phyloP scores from a whole-genome alignment of 805 yeast species.

The Isabelozyma pseudorhagii region DNA sequence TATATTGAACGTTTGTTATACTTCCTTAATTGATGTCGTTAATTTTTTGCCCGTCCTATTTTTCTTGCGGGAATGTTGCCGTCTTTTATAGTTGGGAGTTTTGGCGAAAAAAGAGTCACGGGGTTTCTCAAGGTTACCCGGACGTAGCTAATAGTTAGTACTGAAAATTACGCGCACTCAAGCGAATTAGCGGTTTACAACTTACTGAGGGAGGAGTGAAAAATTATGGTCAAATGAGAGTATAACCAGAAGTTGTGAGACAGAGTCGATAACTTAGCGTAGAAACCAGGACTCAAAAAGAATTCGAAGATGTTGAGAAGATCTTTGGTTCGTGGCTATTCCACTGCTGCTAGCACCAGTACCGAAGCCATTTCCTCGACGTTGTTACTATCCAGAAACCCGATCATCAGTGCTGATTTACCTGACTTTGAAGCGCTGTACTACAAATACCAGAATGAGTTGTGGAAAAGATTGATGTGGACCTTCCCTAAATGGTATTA shows the following conservation, averaged over 20 bases:
- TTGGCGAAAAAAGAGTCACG: not conserved
- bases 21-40: not conserved
- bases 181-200: not conserved
- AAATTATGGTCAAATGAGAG: not conserved
- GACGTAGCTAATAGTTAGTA: not conserved
- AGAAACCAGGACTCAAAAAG: not conserved
- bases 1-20: not conserved
- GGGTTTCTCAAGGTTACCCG: not conserved
- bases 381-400: conserved; percentile 72
- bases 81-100: not conserved
- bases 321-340: conserved; percentile 9
- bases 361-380: conserved; percentile 39
- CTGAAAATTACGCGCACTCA: not conserved
- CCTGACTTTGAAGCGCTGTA: conserved; percentile 70
- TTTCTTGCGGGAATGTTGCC: not conserved
- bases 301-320: conserved; percentile 3
- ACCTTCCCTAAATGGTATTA: conserved; percentile 93
- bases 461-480: conserved; percentile 93
- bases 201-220: not conserved
- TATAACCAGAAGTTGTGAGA: too few relatives aligned
- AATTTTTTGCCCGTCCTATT: not conserved
- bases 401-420: conserved; percentile 78
- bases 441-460: conserved; percentile 78
- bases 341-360: conserved; percentile 6
- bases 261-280: not conserved